Evolutionary conservation across 345 rosid species (phyloP).

Genomic region (Camelina neglecta): DNA sequence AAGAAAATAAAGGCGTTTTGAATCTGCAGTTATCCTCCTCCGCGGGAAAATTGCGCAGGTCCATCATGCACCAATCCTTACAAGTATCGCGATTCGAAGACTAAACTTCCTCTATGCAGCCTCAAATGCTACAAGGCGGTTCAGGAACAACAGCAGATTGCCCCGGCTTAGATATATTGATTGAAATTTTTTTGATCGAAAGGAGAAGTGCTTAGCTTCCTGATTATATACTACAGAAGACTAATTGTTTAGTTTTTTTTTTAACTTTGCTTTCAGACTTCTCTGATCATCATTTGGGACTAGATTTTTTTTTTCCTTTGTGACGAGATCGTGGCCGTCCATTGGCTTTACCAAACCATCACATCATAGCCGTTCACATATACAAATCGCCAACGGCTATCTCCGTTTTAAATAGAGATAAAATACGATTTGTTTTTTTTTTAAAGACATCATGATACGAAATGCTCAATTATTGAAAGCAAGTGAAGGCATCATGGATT

Average conservation of each 20-base stretch:
- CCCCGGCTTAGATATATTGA: constrained; percentile 29
- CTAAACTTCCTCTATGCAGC: constrained; percentile 90
- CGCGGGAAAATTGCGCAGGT: constrained; percentile 83
- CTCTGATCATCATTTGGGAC: constrained; percentile 8
- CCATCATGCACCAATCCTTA: constrained; percentile 77
- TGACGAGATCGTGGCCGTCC: constrained; percentile 39
- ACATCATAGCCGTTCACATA: constrained; percentile 37
- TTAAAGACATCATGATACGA: constrained; percentile 22
- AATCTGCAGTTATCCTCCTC: constrained; percentile 82
- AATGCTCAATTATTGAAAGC: constrained; percentile 37
- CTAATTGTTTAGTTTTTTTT: constrained; percentile 17
- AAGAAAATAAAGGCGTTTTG: neutral
- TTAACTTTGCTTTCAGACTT: constrained; percentile 23
- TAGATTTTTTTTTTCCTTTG: neutral
- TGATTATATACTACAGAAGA: constrained; percentile 23
- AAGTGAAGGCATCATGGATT: constrained; percentile 6
- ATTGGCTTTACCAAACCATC: constrained; percentile 33
- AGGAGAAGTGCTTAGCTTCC: constrained; percentile 6
- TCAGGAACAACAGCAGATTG: constrained; percentile 46
- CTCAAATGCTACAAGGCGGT: constrained; percentile 87
- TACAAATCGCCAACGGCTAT: constrained; percentile 41
- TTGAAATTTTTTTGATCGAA: constrained; percentile 49
- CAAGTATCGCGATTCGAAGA: constrained; percentile 89
- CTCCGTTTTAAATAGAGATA: constrained; percentile 10
- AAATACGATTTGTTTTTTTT: neutral